Percentiles rank a stretch among this genome's conserved stretches.
Conservation (phyloP, 2,329 filamentous ascomycete species). For the Davidsoniella neocaledoniae region DNA sequence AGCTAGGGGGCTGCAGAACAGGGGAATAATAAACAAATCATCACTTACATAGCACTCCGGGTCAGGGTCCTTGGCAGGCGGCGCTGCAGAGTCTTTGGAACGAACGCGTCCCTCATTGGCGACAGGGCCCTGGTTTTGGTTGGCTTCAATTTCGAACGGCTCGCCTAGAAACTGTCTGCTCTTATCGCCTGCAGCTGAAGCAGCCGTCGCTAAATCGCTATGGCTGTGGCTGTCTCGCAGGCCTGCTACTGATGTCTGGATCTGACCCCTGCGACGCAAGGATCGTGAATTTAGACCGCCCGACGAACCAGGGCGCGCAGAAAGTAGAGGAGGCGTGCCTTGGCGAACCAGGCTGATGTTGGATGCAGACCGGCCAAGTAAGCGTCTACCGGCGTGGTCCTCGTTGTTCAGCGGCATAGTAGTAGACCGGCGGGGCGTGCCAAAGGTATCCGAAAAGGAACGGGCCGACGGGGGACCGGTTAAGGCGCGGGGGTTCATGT, state of each 20-base stretch:
- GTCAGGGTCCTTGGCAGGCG: not conserved
- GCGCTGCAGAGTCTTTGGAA: conserved; percentile 36
- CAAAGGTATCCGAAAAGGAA: conserved; percentile 24
- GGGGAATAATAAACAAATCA: not conserved
- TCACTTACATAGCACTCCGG: conserved; percentile 8
- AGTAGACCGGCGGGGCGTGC: conserved; percentile 5
- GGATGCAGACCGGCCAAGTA: conserved; percentile 24
- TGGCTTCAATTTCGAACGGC: not conserved
- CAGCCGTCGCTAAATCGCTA: conserved; percentile 1
- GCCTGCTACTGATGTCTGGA: conserved; percentile 43
- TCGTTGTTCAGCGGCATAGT: not conserved
- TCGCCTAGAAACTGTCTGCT: not conserved
- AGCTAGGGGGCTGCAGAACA: not conserved
- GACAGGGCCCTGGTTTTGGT: not conserved
- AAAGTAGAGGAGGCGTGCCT: conserved; percentile 33
- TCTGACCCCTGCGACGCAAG: conserved; percentile 30
- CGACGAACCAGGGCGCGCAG: conserved; percentile 45
- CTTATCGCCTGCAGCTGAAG: not conserved
- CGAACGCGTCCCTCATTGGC: conserved; percentile 78
- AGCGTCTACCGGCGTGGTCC: not conserved
- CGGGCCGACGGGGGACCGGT: conserved; percentile 14
- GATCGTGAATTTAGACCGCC: conserved; percentile 36
- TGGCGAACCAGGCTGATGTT: conserved; percentile 36
- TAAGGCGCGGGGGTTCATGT: not conserved
- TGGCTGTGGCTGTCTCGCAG: conserved; percentile 28